Conservation (phyloP, 2,329 filamentous ascomycete species). For the Beauveria scarabaeidicola region DNA sequence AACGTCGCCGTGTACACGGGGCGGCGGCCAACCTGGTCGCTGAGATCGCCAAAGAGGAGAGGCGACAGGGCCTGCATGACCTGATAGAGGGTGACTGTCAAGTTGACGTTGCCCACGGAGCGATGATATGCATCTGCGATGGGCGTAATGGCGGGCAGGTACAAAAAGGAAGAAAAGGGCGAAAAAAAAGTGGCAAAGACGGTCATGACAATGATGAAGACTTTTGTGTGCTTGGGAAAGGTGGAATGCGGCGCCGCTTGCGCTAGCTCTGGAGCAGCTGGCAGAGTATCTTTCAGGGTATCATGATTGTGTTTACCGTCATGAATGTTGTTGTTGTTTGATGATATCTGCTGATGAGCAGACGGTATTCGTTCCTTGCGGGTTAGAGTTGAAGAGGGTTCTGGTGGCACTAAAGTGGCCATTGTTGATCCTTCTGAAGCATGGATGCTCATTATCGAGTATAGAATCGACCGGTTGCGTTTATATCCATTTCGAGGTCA, state of each 20-base stretch:
- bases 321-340: not conserved
- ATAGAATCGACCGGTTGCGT: not conserved
- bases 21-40: slow-evolving; percentile 7
- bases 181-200: slow-evolving; percentile 23
- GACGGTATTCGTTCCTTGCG: not conserved
- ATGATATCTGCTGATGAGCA: not conserved
- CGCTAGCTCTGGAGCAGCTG: not conserved
- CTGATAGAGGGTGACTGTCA: slow-evolving; percentile 13
- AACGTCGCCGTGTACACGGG: slow-evolving; percentile 2
- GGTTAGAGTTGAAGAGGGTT: not conserved
- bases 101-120: slow-evolving; percentile 13
- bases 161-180: slow-evolving; percentile 28
- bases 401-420: not conserved
- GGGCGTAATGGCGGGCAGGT: slow-evolving; percentile 36
- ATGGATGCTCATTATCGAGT: not conserved
- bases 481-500: no score
- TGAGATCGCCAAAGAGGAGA: slow-evolving; percentile 4
- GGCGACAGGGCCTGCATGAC: not conserved
- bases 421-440: not conserved
- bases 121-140: slow-evolving; percentile 31
- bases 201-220: slow-evolving; percentile 21
- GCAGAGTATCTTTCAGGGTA: no score
- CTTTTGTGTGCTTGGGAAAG: slow-evolving; percentile 19
- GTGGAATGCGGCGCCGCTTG: slow-evolving; percentile 14
- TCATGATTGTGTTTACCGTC: no score